Base-by-base conservation (phyloP, 805 yeast species). In the Suhomyces sp. region DNA sequence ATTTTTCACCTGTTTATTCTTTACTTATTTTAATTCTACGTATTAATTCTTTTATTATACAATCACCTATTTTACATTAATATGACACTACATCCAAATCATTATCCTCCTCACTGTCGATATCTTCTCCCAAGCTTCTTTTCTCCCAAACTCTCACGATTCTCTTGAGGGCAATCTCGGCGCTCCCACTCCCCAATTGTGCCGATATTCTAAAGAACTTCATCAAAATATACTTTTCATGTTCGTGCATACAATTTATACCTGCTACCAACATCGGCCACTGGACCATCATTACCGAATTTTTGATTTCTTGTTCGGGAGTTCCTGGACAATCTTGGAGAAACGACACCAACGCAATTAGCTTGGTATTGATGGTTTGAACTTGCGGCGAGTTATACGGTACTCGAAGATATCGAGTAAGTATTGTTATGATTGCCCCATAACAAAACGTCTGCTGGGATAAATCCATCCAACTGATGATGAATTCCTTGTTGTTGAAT, bases 221-320 rank as follows among this genome's bases (percentile, higher is more conserved):
- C 21, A 50, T 51, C 8, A 56, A 55, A 13, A 54, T 15, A 2
- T 44, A 37, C 43, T 50, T 56, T 33, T 62, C 59, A 17, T 49
- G 47, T 3, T 54, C 53, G 5, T 46, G 49, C 19, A 52, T 51
- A 56, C 56, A 58, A 31, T 52, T 60, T 27, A 56, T 37, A 1
- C 66, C 66, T 6, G 63, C 64, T 39, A 62, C 63, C 20, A 56
- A 40, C 54, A 60, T 53, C 1, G 66, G 66, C 66, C 66, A 62
- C 27, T 60, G 66, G 19, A 62, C 49, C 65, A 60, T 60, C 54
- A 60, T 44, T 4, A 61, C 52, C 9, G 59, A 52, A 35, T 55
- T 52, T n/a, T 57, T 58, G 12, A 51, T 33, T 6, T 40, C 40
- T 33, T 8, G 40, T n/a, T 39, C 49, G 13, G 52, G 46, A 1